Percentiles rank a stretch among this genome's conserved stretches.
These are phyloP conservation scores for Moelleriella libera DNA, from an alignment of 2,329 filamentous ascomycete species.

Conservation along the genomic window DNA sequence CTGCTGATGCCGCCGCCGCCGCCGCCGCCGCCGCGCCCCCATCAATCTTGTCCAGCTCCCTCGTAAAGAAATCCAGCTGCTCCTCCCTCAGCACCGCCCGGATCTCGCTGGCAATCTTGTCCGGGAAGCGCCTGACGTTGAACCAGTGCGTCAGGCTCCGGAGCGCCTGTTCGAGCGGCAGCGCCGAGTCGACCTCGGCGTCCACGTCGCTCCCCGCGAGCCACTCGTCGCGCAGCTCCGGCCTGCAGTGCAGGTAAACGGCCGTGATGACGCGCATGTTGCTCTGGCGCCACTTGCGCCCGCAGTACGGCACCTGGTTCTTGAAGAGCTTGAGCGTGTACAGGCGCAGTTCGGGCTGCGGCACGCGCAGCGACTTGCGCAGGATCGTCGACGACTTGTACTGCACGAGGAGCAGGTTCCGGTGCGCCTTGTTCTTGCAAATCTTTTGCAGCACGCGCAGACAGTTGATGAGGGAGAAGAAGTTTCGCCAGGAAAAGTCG, in stretches of 20 bases:
- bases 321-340: conserved; percentile 99
- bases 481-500: conserved; percentile 83
- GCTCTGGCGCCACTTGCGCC: conserved; percentile 91
- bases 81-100: conserved; percentile 52
- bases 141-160: conserved; percentile 88
- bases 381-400: conserved; percentile 92
- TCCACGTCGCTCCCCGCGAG: conserved; percentile 83
- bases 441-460: conserved; percentile 95
- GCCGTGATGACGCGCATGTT: conserved; percentile 99
- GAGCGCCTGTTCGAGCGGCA: conserved; percentile 84
- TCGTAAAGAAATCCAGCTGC: conserved; percentile 58
- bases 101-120: conserved; percentile 52
- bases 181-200: conserved; percentile 80
- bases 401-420: conserved; percentile 82
- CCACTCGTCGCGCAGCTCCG: conserved; percentile 92
- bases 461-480: conserved; percentile 91
- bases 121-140: conserved; percentile 71
- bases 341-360: conserved; percentile 72
- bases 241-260: conserved; percentile 85
- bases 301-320: conserved; percentile 94
- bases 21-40: neutral
- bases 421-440: conserved; percentile 88
- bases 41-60: conserved; percentile 63
- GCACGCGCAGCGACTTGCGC: conserved; percentile 80
- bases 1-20: too few relatives aligned